A percentile compares a stretch with the other conserved stretches of the same genome.
These are phyloP conservation scores for Datura wrightii DNA, from an alignment of 257 asterid genomes.

Conservation along the genomic window DNA sequence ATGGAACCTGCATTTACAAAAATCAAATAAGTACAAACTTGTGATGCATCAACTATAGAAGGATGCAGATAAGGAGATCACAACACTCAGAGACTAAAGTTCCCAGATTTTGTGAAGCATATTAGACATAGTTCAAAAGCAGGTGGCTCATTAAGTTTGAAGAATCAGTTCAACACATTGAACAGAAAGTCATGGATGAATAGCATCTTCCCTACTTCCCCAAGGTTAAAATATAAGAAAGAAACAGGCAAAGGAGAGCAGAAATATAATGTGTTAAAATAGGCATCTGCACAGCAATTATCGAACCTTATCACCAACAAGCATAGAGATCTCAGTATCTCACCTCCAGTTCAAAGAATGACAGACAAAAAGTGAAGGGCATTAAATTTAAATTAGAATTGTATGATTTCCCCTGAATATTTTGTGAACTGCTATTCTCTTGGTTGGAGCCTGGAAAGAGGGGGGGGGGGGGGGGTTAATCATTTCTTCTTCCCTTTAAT, in stretches of 20 bases:
- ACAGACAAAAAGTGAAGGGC: not conserved
- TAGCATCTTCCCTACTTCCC: not conserved
- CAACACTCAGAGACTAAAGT: not conserved
- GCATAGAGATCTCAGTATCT: constrained; percentile 12
- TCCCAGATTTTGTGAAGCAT: not conserved
- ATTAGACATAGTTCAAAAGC: not conserved
- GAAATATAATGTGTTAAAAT: not conserved
- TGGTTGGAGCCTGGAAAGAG: too few species aligned
- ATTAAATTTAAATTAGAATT: not conserved
- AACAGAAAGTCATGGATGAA: not conserved
- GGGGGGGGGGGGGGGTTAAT: not conserved
- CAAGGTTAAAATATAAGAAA: not conserved
- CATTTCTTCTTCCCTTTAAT: not conserved
- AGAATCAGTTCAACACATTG: not conserved
- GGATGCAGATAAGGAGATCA: not conserved
- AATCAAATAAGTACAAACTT: not conserved
- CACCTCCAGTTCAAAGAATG: constrained; percentile 18
- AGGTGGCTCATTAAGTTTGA: constrained; percentile 3
- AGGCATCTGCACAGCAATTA: not conserved
- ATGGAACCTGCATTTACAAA: constrained; percentile 72
- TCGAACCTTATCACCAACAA: constrained; percentile 18
- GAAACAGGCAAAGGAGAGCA: not conserved
- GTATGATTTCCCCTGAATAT: not conserved
- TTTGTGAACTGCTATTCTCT: not conserved
- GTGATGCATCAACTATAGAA: not conserved